Evolutionary conservation across 768 basidiomycete species (phyloP).

Genomic region (Dioszegia crocea): DNA sequence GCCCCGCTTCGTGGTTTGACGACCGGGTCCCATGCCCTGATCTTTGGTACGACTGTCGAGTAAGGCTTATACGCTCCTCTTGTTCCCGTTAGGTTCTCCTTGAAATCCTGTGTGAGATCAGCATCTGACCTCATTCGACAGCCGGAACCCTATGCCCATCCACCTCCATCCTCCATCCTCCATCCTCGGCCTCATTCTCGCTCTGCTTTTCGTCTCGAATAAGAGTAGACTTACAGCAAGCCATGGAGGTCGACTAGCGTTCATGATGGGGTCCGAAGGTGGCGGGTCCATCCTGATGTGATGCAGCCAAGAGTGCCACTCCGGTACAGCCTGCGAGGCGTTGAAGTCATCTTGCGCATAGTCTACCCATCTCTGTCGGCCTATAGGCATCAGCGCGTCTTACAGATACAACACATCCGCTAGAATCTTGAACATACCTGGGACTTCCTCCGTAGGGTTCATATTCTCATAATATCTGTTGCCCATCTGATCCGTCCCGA

Average conservation of each 20-base stretch:
- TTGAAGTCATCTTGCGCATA: constrained; percentile 83
- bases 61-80: constrained; percentile 84
- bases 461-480: constrained; percentile 92
- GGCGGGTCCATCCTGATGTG: constrained; percentile 86
- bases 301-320: constrained; percentile 94
- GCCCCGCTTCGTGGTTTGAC: constrained; percentile 39
- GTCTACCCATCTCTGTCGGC: constrained; percentile 96
- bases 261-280: constrained; percentile 66
- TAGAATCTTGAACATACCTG: constrained; percentile 59
- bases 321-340: constrained; percentile 87
- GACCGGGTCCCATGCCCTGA: constrained; percentile 78
- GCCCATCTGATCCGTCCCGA: constrained; percentile 59
- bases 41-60: constrained; percentile 78
- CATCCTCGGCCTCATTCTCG: no score
- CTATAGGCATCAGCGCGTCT: no score
- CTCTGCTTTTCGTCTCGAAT: no score
- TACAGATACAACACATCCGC: no score
- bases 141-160: no score
- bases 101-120: constrained; percentile 60
- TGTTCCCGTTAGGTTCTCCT: constrained; percentile 89
- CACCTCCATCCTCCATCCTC: no score
- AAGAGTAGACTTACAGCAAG: constrained; percentile 62
- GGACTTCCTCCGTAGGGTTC: constrained; percentile 79
- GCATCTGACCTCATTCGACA: no score
- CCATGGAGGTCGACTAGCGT: constrained; percentile 71